A percentile compares a stretch with the other conserved stretches of the same genome.
phyloP scores from a whole-genome alignment of 768 basidiomycete species.

The Xerocomellus amylosporus region DNA sequence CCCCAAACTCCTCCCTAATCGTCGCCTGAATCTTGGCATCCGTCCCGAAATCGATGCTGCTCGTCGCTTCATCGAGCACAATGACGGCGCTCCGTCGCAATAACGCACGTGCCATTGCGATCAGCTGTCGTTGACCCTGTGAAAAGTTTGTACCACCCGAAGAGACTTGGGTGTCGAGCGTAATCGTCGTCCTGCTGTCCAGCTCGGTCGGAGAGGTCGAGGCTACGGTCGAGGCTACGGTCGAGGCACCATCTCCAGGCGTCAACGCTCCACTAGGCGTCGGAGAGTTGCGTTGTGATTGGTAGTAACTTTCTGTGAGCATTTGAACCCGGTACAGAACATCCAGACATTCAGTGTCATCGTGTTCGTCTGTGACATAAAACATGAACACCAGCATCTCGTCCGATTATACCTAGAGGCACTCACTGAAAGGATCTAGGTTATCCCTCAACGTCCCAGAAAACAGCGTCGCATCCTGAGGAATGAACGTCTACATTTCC shows the following conservation, averaged over 20 bases:
- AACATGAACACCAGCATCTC: not conserved
- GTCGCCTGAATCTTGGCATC: conserved; percentile 89
- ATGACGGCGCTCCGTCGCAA: conserved; percentile 70
- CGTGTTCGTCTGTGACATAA: conserved; percentile 56
- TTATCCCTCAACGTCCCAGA: conserved; percentile 77
- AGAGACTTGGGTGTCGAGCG: conserved; percentile 76
- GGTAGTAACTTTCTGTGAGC: conserved; percentile 47
- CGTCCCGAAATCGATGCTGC: conserved; percentile 83
- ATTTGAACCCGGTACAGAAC: conserved; percentile 82
- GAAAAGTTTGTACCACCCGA: conserved; percentile 90
- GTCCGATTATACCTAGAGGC: not conserved
- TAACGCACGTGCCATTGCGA: conserved; percentile 82
- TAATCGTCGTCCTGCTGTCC: conserved; percentile 55
- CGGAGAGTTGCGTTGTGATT: conserved; percentile 51
- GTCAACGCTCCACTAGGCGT: conserved; percentile 46
- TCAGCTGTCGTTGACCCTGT: conserved; percentile 86
- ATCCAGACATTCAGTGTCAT: conserved; percentile 76
- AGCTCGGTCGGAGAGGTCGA: conserved; percentile 49
- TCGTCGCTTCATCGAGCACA: conserved; percentile 81
- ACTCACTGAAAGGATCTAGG: conserved; percentile 64
- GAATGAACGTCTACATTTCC: conserved; percentile 65
- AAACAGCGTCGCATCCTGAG: conserved; percentile 74
- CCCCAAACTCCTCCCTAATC: conserved; percentile 80
- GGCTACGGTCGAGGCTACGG: conserved; percentile 36
- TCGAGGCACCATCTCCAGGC: conserved; percentile 33